Evolutionary conservation across 495 filamentous ascomycete genomes (phyloP), one percentile per base, ranked within the genome.

Genomic region (Hypoxylon fragiforme): DNA sequence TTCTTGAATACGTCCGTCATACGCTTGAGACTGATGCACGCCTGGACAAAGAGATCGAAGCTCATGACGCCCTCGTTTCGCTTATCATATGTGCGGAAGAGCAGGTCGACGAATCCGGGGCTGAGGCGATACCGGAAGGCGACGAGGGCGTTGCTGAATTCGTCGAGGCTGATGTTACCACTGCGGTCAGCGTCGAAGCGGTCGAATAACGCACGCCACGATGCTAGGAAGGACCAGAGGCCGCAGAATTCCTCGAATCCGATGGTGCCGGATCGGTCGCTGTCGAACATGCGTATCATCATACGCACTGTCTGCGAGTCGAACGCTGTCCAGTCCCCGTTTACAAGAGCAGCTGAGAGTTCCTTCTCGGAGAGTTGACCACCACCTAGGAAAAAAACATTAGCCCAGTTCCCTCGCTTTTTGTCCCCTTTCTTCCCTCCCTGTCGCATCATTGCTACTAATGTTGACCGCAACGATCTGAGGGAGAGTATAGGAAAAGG

Each of bases 1-100:
- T 88, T 90, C 84, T 98, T 98, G 70, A 98, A 98, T 14, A 97
- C 92, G 70, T 98, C 94, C 55, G 94, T 98, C 92, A 98, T 97
- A 52, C 95, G 80, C 81, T 96, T 95, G 61, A 98, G 76, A 65
- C 83, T 87, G 64, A 98, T 98, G 68, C 94, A 97, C 21, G 90
- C 91, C 77, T 98, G 94, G 57, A 98, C 94, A 69, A 97, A 98
- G 40, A 98, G 73, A 78, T 98, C 94, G 64, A 98, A 97, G 71
- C 87, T 90, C 80, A 98, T 91, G 34, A 84, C 87, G 44, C 76
- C 76, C 52, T 82, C 79, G 32, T 70, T 69, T 38, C 78, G 70
- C 72, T 84, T 84, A 63, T 84, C 80, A 63, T 80, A 84, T 14
- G 77, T 81, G 43, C 70, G 67, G 70, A 95, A 98, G 20, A 98